These are phyloP conservation scores for Coemansia sp. DNA, from an alignment of 192 early-diverging fungal genomes.

Conservation along the genomic window DNA sequence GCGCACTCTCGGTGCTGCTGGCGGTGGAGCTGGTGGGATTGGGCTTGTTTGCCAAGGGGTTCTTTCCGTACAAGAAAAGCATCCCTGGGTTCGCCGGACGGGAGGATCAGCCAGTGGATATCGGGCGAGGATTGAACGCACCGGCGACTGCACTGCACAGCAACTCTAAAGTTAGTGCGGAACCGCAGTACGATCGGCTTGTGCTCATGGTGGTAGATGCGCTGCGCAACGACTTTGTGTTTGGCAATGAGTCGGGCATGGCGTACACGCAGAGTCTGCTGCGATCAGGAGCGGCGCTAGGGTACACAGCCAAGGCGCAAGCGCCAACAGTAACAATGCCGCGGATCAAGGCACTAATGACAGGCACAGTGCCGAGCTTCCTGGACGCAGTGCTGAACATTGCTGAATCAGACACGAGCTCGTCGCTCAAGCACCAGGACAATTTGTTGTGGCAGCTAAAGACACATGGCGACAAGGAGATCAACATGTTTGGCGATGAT, in stretches of 20 bases:
- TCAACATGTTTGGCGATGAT: constrained; percentile 93
- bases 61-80: constrained; percentile 76
- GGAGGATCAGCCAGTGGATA: constrained; percentile 28
- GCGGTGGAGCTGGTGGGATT: constrained; percentile 63
- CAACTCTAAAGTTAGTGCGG: background rate
- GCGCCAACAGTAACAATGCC: constrained; percentile 82
- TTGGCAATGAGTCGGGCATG: constrained; percentile 64
- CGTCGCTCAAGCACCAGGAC: constrained; percentile 61
- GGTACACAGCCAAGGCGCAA: constrained; percentile 49
- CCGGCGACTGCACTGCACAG: background rate
- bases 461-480: constrained; percentile 51
- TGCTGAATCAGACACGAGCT: constrained; percentile 70
- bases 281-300: constrained; percentile 39
- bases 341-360: constrained; percentile 77
- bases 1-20: constrained; percentile 20
- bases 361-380: constrained; percentile 74
- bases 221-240: constrained; percentile 73
- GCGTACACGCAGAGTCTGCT: constrained; percentile 62
- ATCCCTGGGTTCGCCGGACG: constrained; percentile 61
- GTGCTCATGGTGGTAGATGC: constrained; percentile 81
- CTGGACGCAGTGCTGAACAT: constrained; percentile 82
- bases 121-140: constrained; percentile 6
- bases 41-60: constrained; percentile 66
- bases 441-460: constrained; percentile 73
- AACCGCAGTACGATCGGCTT: constrained; percentile 48